Base-by-base conservation (phyloP, 2,329 filamentous ascomycete genomes). In the Colletotrichum tropicicola region DNA sequence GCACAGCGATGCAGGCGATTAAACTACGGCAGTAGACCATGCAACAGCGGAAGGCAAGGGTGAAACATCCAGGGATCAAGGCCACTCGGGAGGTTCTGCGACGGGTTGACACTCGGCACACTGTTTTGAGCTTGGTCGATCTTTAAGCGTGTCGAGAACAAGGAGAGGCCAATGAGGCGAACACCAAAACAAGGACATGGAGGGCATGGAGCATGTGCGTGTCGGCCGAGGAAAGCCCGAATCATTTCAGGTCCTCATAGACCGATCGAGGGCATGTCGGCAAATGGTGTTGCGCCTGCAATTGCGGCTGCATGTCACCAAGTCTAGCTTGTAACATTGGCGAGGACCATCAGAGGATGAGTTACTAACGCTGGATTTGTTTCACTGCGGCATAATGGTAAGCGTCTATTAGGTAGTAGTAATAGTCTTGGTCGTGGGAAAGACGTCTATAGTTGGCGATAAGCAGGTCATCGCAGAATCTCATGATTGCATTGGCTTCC, bases 401-500 rank as follows among this genome's bases (percentile, higher is more conserved):
- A 13, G 32, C 6, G 32, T 15, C 32, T 35, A 35, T 35, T 35
- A 35, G n/a, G 32, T 15, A 15, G 12, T 4, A 2, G 13, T 35
- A 13, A 12, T 37, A 27, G 56, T 27, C 27, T 28, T 49, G 13
- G 15, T 25, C 6, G 25, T 6, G 27, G 17, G 21, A 15, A 7
- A 9, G 30, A 12, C 13, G 12, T 48, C 28, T 48, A 41, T 35
- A 43, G 21, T 47, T 12, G 5, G 17, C 25, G 27, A 12, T 10
- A 57, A 57, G 17, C n/a, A 30, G 19, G 30, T 6, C 7, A 19
- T 35, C 17, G 27, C 7, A 41, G 2, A 25, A 25, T 19, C 12
- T 19, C 32, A 17, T 56, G 19, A 60, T 49, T 53, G 23, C 57
- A 66, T 27, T 27, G 65, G 65, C 39, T 67, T 67, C 17, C 63